A percentile compares a stretch with the other conserved stretches of the same genome.
These are phyloP conservation scores for Ophioceras dolichostomum DNA, from an alignment of 2,329 filamentous ascomycete species.

Conservation along the genomic window DNA sequence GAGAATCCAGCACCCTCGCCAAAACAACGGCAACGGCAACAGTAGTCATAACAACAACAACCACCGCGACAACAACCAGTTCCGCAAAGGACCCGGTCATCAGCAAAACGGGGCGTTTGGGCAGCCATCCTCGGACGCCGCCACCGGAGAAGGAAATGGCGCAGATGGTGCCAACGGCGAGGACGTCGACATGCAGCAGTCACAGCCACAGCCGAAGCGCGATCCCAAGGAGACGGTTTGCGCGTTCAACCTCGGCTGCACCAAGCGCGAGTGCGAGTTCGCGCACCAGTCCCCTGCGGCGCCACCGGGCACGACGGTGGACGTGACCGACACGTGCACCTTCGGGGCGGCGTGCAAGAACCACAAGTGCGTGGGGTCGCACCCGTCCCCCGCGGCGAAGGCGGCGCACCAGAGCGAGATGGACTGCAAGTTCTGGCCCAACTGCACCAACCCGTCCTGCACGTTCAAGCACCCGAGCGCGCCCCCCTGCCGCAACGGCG, in stretches of 20 bases:
- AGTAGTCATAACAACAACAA: constrained; percentile 22
- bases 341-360: constrained; percentile 94
- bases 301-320: constrained; percentile 62
- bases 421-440: constrained; percentile 84
- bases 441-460: constrained; percentile 80
- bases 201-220: constrained; percentile 38
- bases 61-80: constrained; percentile 12
- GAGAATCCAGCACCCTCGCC: constrained; percentile 46
- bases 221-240: constrained; percentile 61
- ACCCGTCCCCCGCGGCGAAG: constrained; percentile 81
- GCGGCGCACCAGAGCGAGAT: constrained; percentile 68
- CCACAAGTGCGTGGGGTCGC: constrained; percentile 79
- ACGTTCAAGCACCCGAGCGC: constrained; percentile 81
- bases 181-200: constrained; percentile 51
- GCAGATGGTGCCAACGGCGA: constrained; percentile 20
- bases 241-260: constrained; percentile 81
- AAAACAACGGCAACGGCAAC: constrained; percentile 37
- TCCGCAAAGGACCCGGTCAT: constrained; percentile 8
- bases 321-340: constrained; percentile 67
- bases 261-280: constrained; percentile 80
- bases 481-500: constrained; percentile 83
- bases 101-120: constrained; percentile 16
- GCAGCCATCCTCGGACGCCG: constrained; percentile 21
- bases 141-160: constrained; percentile 16
- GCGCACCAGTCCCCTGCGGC: constrained; percentile 91